Evolutionary conservation across 2,329 filamentous ascomycete species (phyloP).

Genomic region (Gnomoniopsis smithogilvyi): DNA sequence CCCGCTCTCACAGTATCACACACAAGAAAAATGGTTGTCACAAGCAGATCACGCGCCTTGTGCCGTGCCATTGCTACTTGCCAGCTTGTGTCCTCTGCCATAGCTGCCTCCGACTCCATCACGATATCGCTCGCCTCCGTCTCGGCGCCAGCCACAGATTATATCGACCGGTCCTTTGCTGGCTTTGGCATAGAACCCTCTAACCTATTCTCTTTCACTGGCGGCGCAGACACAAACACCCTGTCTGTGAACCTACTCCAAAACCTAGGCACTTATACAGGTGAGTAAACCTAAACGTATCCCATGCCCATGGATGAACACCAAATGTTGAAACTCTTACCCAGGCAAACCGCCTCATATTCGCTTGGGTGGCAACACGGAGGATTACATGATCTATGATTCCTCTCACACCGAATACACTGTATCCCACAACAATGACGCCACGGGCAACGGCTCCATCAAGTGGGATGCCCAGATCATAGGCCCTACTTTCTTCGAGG

Average conservation of each 20-base stretch:
- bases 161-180: constrained; percentile 40
- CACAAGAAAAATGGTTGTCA: constrained; percentile 8
- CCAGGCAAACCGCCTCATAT: constrained; percentile 43
- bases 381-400: constrained; percentile 46
- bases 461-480: constrained; percentile 42
- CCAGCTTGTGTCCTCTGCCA: constrained; percentile 8
- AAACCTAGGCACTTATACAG: constrained; percentile 46
- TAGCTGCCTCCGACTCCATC: constrained; percentile 5
- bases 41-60: constrained; percentile 7
- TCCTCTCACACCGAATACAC: constrained; percentile 30
- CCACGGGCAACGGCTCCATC: constrained; percentile 35
- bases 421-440: constrained; percentile 35
- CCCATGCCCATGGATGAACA: background rate
- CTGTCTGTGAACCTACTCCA: constrained; percentile 44
- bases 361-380: constrained; percentile 48
- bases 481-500: constrained; percentile 44
- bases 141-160: constrained; percentile 6
- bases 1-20: background rate
- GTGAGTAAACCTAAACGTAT: constrained; percentile 44
- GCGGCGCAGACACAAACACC: constrained; percentile 36
- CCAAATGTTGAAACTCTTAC: too few species aligned
- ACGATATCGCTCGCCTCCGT: constrained; percentile 8
- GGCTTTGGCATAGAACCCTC: constrained; percentile 51
- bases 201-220: constrained; percentile 49
- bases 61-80: constrained; percentile 6